phyloP scores from a whole-genome alignment of 352 stramenopile species.

The Phytophthora nicotianae region DNA sequence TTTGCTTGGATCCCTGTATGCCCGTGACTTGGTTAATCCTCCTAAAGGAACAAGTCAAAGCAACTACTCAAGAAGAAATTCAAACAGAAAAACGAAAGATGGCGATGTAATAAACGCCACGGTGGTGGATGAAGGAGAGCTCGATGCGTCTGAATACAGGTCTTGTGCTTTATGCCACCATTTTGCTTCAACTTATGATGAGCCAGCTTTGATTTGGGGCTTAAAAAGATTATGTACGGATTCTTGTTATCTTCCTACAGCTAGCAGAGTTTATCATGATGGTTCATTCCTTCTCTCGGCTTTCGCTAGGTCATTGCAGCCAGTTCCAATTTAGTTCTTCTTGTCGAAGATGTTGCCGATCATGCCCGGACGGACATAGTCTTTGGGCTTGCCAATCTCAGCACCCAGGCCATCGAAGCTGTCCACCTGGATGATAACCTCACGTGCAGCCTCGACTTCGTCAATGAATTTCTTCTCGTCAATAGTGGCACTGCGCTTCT shows the following conservation, averaged over 20 bases:
- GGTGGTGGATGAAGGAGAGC: neutral
- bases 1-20: slow-evolving; percentile 11
- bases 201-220: too few relatives aligned
- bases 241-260: too few relatives aligned
- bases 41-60: slow-evolving; percentile 17
- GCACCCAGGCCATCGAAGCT: slow-evolving; percentile 90
- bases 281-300: neutral
- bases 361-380: slow-evolving; percentile 92
- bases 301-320: slow-evolving; percentile 13
- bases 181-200: too few relatives aligned
- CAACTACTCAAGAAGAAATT: slow-evolving; percentile 13
- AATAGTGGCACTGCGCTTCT: slow-evolving; percentile 93
- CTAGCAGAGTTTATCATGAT: neutral
- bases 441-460: slow-evolving; percentile 94
- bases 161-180: slow-evolving; percentile 7
- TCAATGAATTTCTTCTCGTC: slow-evolving; percentile 96
- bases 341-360: slow-evolving; percentile 55
- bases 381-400: slow-evolving; percentile 76
- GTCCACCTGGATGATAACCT: slow-evolving; percentile 98
- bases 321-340: slow-evolving; percentile 31
- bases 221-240: too few relatives aligned
- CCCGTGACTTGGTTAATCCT: slow-evolving; percentile 16
- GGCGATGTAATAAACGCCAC: slow-evolving; percentile 23
- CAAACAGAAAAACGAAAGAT: slow-evolving; percentile 24
- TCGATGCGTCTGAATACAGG: slow-evolving; percentile 21